phyloP scores from a whole-genome alignment of 352 stramenopile genomes.

The Phytophthora melonis region DNA sequence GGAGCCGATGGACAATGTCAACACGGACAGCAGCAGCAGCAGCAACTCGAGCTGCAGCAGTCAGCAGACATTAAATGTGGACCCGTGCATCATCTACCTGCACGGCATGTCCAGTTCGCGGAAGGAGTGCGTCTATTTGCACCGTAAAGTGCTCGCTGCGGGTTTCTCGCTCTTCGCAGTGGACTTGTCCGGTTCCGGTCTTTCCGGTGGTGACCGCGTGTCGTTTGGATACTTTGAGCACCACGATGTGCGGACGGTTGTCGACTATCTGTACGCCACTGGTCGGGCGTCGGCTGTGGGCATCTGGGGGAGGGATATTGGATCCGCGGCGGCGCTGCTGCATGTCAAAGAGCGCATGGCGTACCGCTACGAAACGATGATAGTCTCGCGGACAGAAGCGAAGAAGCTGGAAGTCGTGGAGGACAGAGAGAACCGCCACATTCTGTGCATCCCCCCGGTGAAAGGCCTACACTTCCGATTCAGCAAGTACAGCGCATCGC shows the following conservation, averaged over 20 bases:
- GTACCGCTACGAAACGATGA: constrained; percentile 61
- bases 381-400: constrained; percentile 46
- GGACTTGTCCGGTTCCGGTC: constrained; percentile 74
- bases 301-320: constrained; percentile 77
- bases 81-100: constrained; percentile 79
- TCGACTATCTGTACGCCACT: constrained; percentile 79
- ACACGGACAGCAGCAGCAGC: constrained; percentile 44
- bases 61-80: constrained; percentile 7
- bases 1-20: constrained; percentile 25
- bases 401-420: constrained; percentile 60
- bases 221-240: constrained; percentile 81
- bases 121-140: constrained; percentile 80
- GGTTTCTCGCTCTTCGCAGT: constrained; percentile 82
- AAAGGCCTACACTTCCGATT: constrained; percentile 62
- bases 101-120: constrained; percentile 84
- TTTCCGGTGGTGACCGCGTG: constrained; percentile 70
- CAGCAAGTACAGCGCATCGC: constrained; percentile 58
- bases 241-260: constrained; percentile 60
- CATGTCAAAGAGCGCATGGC: constrained; percentile 53
- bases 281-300: constrained; percentile 58
- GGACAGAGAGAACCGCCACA: constrained; percentile 38
- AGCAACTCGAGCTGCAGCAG: constrained; percentile 35
- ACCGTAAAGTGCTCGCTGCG: constrained; percentile 52
- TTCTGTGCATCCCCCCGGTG: constrained; percentile 63
- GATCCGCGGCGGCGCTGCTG: constrained; percentile 61